A percentile compares a stretch with the other conserved stretches of the same genome.
phyloP scores from a whole-genome alignment of 2,329 filamentous ascomycete genomes.

The Apiospora hydei region DNA sequence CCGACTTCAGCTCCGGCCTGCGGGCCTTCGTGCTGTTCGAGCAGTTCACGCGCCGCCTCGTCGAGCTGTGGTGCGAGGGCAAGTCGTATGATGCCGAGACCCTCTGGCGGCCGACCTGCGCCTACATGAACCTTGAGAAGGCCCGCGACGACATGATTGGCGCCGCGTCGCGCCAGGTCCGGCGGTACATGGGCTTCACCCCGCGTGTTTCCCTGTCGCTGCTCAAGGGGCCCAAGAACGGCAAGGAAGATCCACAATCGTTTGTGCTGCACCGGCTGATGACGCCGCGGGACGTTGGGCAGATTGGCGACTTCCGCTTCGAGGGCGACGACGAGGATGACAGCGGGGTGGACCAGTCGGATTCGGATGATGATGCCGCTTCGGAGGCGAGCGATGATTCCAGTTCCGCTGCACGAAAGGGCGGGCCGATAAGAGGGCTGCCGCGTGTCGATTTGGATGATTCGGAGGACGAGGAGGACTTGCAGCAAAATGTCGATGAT shows the following conservation, averaged over 20 bases:
- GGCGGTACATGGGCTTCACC: not conserved
- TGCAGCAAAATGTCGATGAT: not conserved
- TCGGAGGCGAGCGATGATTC: no score
- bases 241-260: not conserved
- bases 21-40: slow-evolving; percentile 10
- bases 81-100: not conserved
- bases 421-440: not conserved
- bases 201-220: slow-evolving; percentile 4
- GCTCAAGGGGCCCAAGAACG: not conserved
- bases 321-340: not conserved
- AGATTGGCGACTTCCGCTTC: not conserved
- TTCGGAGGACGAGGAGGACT: not conserved
- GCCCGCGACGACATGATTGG: slow-evolving; percentile 16
- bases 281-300: not conserved
- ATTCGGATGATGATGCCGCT: not conserved
- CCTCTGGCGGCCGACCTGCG: slow-evolving; percentile 4
- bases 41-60: not conserved
- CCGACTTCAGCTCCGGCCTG: not conserved
- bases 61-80: not conserved
- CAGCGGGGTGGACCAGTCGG: not conserved
- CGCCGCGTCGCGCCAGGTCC: not conserved
- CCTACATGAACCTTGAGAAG: not conserved
- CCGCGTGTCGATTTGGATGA: not conserved
- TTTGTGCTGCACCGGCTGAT: not conserved
- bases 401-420: not conserved